Base-by-base conservation (phyloP, 495 filamentous ascomycete species). In the Hypoxylon perforatum region DNA sequence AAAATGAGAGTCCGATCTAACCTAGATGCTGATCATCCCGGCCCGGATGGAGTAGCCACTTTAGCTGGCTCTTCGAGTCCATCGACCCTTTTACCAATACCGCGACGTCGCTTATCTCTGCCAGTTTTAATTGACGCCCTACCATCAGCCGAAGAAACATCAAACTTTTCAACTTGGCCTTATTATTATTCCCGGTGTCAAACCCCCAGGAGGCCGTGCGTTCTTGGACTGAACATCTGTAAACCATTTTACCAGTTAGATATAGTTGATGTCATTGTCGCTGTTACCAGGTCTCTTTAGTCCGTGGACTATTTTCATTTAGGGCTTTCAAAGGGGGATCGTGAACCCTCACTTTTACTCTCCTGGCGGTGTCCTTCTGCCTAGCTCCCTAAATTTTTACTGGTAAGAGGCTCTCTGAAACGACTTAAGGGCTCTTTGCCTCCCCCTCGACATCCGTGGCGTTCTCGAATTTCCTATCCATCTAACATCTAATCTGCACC, bases 1-100 rank as follows among this genome's bases (percentile, higher is more conserved):
- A 51, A 15, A 57, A 22, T 61, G 28, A 51, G 21, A 57, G 28
- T 61, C 65, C 44, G 65, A 69, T 69, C 65, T 61, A 47, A 69
- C 64, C 65, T 61, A 47, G 45, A 51, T 60, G 65, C 9, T 39
- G 44, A 63, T 63, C 59, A 57, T 48, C 46, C 42, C 12, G 44
- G 38, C 4, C 49, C 50, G 48, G 47, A 58, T 53, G 53, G 12
- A 23, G 23, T 55, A 65, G 39, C 23, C 49, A 55, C 17, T 38
- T 50, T 55, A 33, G 21, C 55, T 33, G 30, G 30, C 14, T 18
- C 22, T 44, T 54, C 18, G 36, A 51, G 22, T 51, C 21, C n/a
- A n/a, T n/a, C n/a, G n/a, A n/a, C n/a, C n/a, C n/a, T n/a, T n/a
- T n/a, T n/a, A n/a, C n/a, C n/a, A n/a, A n/a, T n/a, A n/a, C 57